Base-by-base conservation (phyloP, 805 yeast genomes). In the Zygoascus bituminiphila region DNA sequence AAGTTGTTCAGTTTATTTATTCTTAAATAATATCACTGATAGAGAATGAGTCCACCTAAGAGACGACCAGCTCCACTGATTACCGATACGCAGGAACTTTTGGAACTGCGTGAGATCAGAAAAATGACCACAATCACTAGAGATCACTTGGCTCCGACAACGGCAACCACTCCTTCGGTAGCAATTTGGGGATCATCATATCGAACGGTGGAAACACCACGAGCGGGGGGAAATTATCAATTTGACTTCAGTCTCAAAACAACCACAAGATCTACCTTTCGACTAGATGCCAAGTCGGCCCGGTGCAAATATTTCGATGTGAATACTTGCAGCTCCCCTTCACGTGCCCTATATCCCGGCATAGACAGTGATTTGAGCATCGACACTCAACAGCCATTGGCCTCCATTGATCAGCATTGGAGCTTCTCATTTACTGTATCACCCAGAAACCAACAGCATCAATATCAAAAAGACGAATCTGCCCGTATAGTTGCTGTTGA, bases 41-140 rank as follows among this genome's bases (percentile, higher is more conserved):
- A n/a, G n/a, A n/a, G 9, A 12, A 38, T 45, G 44, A 38, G 42
- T 26, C 48, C 48, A 8, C 21, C 36, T 5, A 36, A 44, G 12
- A 36, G 22, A 14, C 26, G 43, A 5, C 41, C 31, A 10, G 22
- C 42, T 21, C 46, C 22, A 22, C 25, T 21, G n/a, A 35, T 33
- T 10, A 20, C 31, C 19, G 35, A 33, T 8, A 33, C 15, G 9
- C 33, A 15, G 9, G 33, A 29, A 29, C 33, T 29, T 2, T 29
- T 29, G 33, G 33, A 29, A 29, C 33, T 29, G 33, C 33, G 33
- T 6, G 33, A 29, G 33, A 12, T 29, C 33, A 29, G 4, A 3
- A 29, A 29, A 2, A 12, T 29, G 15, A 12, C 4, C 10, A 15
- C 10, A 12, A 15, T 12, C 15, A 4, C 15, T 29, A 15, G 33